phyloP scores from a whole-genome alignment of 1,139 yeast genomes.

The Nadsonia commutata region DNA sequence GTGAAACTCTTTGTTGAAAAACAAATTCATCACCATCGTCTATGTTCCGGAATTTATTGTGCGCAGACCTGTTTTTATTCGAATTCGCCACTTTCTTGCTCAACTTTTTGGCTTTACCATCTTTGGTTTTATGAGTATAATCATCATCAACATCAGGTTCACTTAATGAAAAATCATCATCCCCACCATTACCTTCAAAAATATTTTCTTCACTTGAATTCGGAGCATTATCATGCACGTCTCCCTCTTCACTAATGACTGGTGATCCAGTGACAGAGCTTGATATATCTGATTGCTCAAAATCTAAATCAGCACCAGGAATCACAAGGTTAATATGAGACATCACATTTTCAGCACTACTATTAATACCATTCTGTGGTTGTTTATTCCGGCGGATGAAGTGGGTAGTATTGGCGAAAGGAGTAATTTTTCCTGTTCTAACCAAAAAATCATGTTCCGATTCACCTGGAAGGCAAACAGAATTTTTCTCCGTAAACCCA shows the following conservation, averaged over 20 bases:
- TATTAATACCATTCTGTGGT: constrained; percentile 1
- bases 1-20: constrained; percentile 42
- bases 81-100: constrained; percentile 13
- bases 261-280: neutral
- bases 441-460: constrained; percentile 65
- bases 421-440: constrained; percentile 86
- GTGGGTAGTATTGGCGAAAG: constrained; percentile 62
- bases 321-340: constrained; percentile 31
- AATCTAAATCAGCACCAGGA: constrained; percentile 29
- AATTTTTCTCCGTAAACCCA: constrained; percentile 9
- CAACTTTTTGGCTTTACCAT: constrained; percentile 9
- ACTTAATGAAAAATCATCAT: constrained; percentile 13
- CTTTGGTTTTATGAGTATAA: constrained; percentile 13
- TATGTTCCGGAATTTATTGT: constrained; percentile 28
- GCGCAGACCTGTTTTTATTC: constrained; percentile 8
- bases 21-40: constrained; percentile 71
- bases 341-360: constrained; percentile 6
- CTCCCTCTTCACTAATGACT: neutral
- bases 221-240: constrained; percentile 2
- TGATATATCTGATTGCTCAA: neutral
- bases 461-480: constrained; percentile 44
- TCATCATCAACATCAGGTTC: constrained; percentile 14
- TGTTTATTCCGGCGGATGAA: constrained; percentile 24
- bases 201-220: constrained; percentile 4
- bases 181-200: constrained; percentile 12